A percentile compares a stretch with the other conserved stretches of the same genome.
phyloP scores from a whole-genome alignment of 2,329 filamentous ascomycete genomes.

The Ascochyta pisi region DNA sequence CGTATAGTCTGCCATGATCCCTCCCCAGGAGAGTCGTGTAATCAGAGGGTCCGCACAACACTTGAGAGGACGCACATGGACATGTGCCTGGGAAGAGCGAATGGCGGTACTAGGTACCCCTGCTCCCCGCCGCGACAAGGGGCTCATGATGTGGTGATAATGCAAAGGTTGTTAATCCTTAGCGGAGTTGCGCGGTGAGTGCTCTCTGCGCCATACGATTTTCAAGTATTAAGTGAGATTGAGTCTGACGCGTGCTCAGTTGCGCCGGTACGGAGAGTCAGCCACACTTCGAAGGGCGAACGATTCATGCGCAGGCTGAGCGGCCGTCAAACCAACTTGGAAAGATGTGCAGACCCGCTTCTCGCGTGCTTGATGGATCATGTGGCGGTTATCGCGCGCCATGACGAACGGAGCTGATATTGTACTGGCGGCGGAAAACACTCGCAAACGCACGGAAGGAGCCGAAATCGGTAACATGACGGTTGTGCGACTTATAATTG shows the following conservation, averaged over 20 bases:
- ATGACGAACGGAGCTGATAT: neutral
- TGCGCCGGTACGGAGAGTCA: slow-evolving; percentile 21
- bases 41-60: slow-evolving; percentile 18
- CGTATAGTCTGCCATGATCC: slow-evolving; percentile 28
- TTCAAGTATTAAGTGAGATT: slow-evolving; percentile 25
- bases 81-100: slow-evolving; percentile 20
- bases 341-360: slow-evolving; percentile 27
- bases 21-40: slow-evolving; percentile 19
- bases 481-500: slow-evolving; percentile 13
- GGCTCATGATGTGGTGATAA: slow-evolving; percentile 22
- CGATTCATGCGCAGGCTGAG: slow-evolving; percentile 18
- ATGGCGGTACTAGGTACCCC: slow-evolving; percentile 2
- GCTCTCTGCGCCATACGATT: slow-evolving; percentile 24
- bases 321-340: slow-evolving; percentile 32
- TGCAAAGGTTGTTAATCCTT: slow-evolving; percentile 18
- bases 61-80: slow-evolving; percentile 18
- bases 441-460: slow-evolving; percentile 10
- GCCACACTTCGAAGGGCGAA: slow-evolving; percentile 39
- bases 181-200: slow-evolving; percentile 26
- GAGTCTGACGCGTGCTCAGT: slow-evolving; percentile 34
- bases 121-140: slow-evolving; percentile 7
- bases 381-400: slow-evolving; percentile 17
- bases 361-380: slow-evolving; percentile 16
- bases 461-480: slow-evolving; percentile 14
- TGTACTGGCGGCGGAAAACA: slow-evolving; percentile 4